Evolutionary conservation across 257 asterid species (phyloP).

Genomic region (Solanum pennellii): DNA sequence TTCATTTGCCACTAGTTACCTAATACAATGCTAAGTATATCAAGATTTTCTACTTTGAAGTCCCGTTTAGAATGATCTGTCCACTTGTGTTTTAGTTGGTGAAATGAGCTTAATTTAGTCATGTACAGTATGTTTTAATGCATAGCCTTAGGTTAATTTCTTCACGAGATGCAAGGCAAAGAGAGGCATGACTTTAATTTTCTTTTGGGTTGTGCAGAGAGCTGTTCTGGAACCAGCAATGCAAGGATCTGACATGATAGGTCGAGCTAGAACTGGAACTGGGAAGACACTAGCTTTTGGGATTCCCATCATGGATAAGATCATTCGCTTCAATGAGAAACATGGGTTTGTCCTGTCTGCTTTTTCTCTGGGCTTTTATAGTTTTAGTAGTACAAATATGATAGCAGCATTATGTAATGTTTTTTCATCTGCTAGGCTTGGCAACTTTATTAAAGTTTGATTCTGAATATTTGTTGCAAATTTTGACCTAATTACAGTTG

Average conservation of each 20-base stretch:
- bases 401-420: neutral
- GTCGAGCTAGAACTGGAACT: constrained; percentile 93
- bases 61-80: neutral
- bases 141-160: neutral
- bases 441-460: neutral
- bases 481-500: neutral
- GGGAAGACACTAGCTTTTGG: constrained; percentile 98
- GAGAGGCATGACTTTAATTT: neutral
- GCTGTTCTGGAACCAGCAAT: constrained; percentile 94
- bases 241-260: constrained; percentile 92
- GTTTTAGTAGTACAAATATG: neutral
- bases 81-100: neutral
- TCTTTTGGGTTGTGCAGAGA: constrained; percentile 31
- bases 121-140: neutral
- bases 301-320: constrained; percentile 82
- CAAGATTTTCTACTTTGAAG: neutral
- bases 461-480: neutral
- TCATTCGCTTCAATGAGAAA: constrained; percentile 56
- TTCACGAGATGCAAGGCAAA: neutral
- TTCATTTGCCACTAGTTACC: neutral
- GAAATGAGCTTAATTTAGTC: neutral
- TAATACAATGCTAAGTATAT: neutral
- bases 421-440: neutral
- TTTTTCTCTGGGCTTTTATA: neutral
- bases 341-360: constrained; percentile 49